phyloP scores from a whole-genome alignment of 306 rosid species.

The Crotalaria pallida region DNA sequence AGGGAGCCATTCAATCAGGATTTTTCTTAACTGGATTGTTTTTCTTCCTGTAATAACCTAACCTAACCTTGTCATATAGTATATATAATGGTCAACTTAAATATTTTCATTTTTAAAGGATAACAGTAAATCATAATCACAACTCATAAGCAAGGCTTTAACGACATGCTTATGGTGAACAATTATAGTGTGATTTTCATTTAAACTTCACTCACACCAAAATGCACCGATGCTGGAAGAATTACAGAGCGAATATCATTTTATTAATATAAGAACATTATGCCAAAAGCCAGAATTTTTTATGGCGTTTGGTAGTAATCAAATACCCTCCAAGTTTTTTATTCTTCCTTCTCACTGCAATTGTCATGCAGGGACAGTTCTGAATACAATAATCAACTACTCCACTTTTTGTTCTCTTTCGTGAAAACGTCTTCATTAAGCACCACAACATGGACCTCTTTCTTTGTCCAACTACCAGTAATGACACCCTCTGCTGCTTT shows the following conservation, averaged over 20 bases:
- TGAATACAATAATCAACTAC: slow-evolving; percentile 70
- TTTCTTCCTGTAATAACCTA: no score
- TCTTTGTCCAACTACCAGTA: slow-evolving; percentile 74
- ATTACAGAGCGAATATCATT: background rate
- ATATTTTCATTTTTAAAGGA: background rate
- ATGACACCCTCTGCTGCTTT: slow-evolving; percentile 52
- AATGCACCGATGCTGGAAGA: background rate
- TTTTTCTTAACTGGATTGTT: no score
- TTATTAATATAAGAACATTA: background rate
- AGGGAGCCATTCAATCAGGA: no score
- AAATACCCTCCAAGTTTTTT: slow-evolving; percentile 71
- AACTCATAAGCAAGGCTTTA: background rate
- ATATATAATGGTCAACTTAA: no score
- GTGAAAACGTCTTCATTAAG: slow-evolving; percentile 24
- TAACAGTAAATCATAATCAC: background rate
- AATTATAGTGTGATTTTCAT: no score
- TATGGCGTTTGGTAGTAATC: slow-evolving; percentile 89
- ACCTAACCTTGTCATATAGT: no score
- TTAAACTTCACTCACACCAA: background rate
- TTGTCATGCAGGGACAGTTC: slow-evolving; percentile 70
- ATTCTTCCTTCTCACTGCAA: slow-evolving; percentile 82
- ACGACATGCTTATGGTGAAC: background rate
- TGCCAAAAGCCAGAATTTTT: slow-evolving; percentile 94
- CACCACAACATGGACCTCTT: slow-evolving; percentile 45
- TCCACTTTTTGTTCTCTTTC: slow-evolving; percentile 27